A percentile compares a stretch with the other conserved stretches of the same genome.
Conservation (phyloP, 2,329 filamentous ascomycete species). For the Sporothrix pseudoabietina region DNA sequence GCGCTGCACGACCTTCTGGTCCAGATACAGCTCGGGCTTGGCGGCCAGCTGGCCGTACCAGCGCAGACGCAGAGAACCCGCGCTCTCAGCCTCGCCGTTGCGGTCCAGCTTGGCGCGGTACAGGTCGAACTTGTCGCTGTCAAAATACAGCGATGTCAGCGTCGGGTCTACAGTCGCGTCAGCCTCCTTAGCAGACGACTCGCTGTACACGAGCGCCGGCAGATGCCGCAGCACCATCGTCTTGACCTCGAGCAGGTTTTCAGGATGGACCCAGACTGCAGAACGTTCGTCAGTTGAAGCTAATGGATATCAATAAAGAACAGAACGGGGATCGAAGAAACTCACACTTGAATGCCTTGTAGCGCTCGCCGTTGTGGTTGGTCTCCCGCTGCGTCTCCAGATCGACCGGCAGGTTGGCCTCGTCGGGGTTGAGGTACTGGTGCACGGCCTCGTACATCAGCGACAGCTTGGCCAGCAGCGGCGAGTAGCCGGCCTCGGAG, state of each 20-base stretch:
- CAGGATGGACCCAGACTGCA: conserved; percentile 82
- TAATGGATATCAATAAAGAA: too few species aligned
- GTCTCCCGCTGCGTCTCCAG: conserved; percentile 58
- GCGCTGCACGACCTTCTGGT: conserved; percentile 83
- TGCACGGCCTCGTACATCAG: conserved; percentile 95
- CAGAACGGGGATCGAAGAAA: conserved; percentile 24
- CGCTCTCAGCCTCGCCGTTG: conserved; percentile 54
- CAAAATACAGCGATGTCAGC: conserved; percentile 95
- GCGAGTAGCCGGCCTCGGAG: conserved; percentile 84
- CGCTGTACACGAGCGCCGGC: conserved; percentile 90
- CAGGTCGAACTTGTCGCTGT: conserved; percentile 80
- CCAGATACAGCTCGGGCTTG: conserved; percentile 78
- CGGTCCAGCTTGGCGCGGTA: conserved; percentile 84
- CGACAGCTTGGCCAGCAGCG: conserved; percentile 85
- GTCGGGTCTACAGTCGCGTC: conserved; percentile 83
- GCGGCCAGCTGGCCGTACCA: conserved; percentile 87
- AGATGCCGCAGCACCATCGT: conserved; percentile 89
- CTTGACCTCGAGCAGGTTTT: conserved; percentile 96
- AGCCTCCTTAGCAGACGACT: conserved; percentile 78
- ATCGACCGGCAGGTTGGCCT: conserved; percentile 47
- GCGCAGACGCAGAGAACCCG: conserved; percentile 79
- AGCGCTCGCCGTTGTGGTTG: conserved; percentile 65
- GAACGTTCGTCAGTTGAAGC: background rate
- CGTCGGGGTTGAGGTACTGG: conserved; percentile 68
- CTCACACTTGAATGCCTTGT: conserved; percentile 84